Base-by-base conservation (phyloP, 1,139 yeast genomes). In the Schwanniomyces etchellsii region DNA sequence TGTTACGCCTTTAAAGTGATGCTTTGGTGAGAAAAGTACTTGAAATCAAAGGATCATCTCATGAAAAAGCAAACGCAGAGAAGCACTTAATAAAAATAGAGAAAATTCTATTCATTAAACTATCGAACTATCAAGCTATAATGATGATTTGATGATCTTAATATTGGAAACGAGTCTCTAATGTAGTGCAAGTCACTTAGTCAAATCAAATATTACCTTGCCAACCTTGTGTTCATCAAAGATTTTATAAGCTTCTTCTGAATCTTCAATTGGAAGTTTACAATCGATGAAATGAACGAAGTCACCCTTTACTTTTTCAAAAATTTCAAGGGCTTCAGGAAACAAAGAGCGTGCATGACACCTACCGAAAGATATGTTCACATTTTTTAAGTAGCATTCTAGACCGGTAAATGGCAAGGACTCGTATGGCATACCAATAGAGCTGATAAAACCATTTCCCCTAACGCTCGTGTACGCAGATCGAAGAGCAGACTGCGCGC, bases 341-440 rank as follows among this genome's bases (percentile, higher is more conserved):
- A 74, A 76, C 30, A 75, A 57, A 2, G 80, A 61, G 62, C 78
- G 67, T 1, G 75, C 76, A 32, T 79, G 82, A 47, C 83, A 77
- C 43, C 84, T 54, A 3, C 84, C 84, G 51, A 77, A 77, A 26
- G 78, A 76, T 27, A 77, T 46, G 13, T 74, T 71, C 33, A 76
- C 55, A 38, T 77, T 74, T 45, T 77, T 77, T 44, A 67, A 49
- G 43, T 77, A 77, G 33, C 78, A 72, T 33, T 77, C 79, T 27
- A 75, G 54, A 0, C 79, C 82, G 32, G 61, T 59, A 44, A 77
- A 73, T 2, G 83, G 83, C 16, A 77, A 51, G 1, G 63, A 64
- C 3, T 65, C 80, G 39, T 76, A 81, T 18, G 77, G 78, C 65
- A 77, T 77, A 2, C 83, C 84, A 16, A 77, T 62, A 0, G 79